Evolutionary conservation across 306 rosid genomes (phyloP), one percentile per base, ranked within the genome.

Genomic region (Prunus mongolica): DNA sequence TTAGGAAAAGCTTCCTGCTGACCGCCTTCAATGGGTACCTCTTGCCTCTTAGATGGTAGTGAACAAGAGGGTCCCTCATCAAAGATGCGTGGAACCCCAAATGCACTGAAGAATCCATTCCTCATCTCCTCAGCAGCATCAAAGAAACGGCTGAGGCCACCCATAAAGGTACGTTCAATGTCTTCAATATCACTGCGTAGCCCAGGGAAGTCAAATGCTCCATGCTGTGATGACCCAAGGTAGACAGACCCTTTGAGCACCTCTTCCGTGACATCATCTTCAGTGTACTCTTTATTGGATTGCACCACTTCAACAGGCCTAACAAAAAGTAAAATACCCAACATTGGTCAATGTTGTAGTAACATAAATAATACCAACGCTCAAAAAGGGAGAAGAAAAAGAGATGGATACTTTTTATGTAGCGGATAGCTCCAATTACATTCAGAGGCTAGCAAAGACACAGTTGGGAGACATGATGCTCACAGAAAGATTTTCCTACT

Each of bases 291-390:
- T 73, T 76, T 92, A 84, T 86, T 87, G 62, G 96, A 95, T 76
- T 86, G 86, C 80, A 95, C 81, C 83, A 95, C 88, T 84, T 95
- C 97, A 7, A 54, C 86, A 2, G 96, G 93, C 91, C 97, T 95
- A 81, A 60, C 1, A 76, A 78, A 63, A 54, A 24, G 13, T 41
- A n/a, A 71, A 28, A 58, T 0, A 2, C 47, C 15, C 28, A 60
- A 41, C 13, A 32, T 6, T 22, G 76, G 67, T 41, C 38, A 38
- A 24, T 38, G 20, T 57, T 25, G 18, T 8, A 41, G 67, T 58
- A 14, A 44, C 12, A 10, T 3, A 32, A 15, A 24, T 12, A 25
- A 18, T 1, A 8, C 12, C 24, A 16, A 71, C 22, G 22, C 30
- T 72, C 65, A 57, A 72, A 9, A 28, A 34, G 14, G 47, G 72